These are phyloP conservation scores for Ganoderma multipileum DNA, from an alignment of 1,284 basidiomycete genomes.

Conservation along the genomic window DNA sequence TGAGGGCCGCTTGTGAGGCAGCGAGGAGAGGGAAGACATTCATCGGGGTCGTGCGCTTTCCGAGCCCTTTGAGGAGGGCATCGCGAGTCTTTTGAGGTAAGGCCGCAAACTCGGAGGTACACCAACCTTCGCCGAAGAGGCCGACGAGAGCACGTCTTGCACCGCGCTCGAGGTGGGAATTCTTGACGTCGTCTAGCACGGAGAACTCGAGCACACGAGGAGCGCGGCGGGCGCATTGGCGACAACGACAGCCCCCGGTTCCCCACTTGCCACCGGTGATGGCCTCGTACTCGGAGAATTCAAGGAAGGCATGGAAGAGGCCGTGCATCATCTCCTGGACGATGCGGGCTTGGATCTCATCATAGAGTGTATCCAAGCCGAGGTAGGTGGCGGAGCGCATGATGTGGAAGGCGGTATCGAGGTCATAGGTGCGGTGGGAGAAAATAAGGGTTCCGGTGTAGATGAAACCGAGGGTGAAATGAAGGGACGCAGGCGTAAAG, in stretches of 20 bases:
- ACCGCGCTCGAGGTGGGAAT: slow-evolving; percentile 71
- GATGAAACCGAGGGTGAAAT: slow-evolving; percentile 93
- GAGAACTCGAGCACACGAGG: slow-evolving; percentile 87
- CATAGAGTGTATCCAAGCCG: slow-evolving; percentile 74
- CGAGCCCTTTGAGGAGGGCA: slow-evolving; percentile 72
- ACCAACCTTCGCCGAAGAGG: slow-evolving; percentile 88
- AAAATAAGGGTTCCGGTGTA: slow-evolving; percentile 95
- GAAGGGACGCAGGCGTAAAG: slow-evolving; percentile 93
- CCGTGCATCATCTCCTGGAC: slow-evolving; percentile 90
- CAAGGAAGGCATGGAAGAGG: slow-evolving; percentile 81
- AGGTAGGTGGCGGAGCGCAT: slow-evolving; percentile 88
- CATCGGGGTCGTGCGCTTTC: slow-evolving; percentile 65
- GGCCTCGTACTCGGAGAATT: slow-evolving; percentile 77
- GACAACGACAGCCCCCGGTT: slow-evolving; percentile 79
- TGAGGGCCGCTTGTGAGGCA: slow-evolving; percentile 68
- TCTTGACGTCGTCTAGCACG: slow-evolving; percentile 75
- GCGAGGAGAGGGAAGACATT: slow-evolving; percentile 75
- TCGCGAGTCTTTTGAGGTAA: slow-evolving; percentile 74
- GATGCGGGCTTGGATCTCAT: slow-evolving; percentile 83
- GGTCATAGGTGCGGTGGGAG: slow-evolving; percentile 92
- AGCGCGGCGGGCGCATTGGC: slow-evolving; percentile 79
- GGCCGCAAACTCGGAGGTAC: slow-evolving; percentile 76
- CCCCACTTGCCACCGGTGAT: slow-evolving; percentile 79
- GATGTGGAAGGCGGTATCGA: slow-evolving; percentile 91
- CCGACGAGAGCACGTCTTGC: slow-evolving; percentile 79